Conservation (phyloP, 2,329 filamentous ascomycete genomes). For the Ophiostoma novo-ulmi region DNA sequence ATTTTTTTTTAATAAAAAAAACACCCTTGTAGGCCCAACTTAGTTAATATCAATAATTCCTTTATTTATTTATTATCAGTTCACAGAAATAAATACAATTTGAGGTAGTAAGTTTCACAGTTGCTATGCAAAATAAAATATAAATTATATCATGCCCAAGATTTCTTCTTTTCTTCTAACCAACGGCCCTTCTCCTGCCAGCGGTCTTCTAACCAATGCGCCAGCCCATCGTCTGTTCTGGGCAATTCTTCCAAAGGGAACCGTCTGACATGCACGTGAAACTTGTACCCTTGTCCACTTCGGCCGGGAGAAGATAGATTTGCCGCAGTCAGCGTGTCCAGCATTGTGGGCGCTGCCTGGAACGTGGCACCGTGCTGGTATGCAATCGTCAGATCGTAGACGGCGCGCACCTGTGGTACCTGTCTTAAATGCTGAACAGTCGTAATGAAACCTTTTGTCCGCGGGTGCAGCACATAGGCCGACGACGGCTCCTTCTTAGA, state of each 20-base stretch:
- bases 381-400: constrained; percentile 53
- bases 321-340: constrained; percentile 45
- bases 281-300: neutral
- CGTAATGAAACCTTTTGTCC: neutral
- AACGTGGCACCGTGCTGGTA: constrained; percentile 42
- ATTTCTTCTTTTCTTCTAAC: neutral
- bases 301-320: constrained; percentile 30
- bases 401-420: constrained; percentile 47
- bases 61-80: no score
- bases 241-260: neutral
- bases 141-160: neutral
- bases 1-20: neutral
- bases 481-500: constrained; percentile 46
- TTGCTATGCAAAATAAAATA: neutral
- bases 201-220: neutral
- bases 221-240: neutral
- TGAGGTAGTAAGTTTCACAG: no score
- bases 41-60: no score
- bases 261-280: neutral
- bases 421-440: constrained; percentile 51
- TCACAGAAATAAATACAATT: no score
- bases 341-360: constrained; percentile 47
- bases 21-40: no score
- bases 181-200: neutral
- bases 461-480: constrained; percentile 1